Conservation (phyloP, 2,329 filamentous ascomycete species). For the Alternaria ventricosa region DNA sequence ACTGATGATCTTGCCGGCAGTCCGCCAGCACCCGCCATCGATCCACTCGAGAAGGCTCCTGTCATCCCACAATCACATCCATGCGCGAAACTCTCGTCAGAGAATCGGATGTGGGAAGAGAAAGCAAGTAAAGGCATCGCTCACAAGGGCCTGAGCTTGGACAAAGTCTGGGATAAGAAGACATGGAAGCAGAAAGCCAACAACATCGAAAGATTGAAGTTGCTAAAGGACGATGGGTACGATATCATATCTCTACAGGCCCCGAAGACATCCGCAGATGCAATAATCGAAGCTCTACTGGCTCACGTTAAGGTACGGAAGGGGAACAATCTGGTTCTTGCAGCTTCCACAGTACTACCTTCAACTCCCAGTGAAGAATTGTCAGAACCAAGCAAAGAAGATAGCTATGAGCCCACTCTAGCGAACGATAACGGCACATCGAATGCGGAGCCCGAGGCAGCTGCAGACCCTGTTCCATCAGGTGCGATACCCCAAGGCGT, state of each 20-base stretch:
- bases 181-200: constrained; percentile 20
- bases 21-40: neutral
- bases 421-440: neutral
- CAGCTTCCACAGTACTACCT: neutral
- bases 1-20: neutral
- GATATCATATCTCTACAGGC: constrained; percentile 2
- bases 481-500: neutral
- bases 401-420: neutral
- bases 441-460: neutral
- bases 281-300: constrained; percentile 7
- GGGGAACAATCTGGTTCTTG: neutral
- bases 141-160: neutral
- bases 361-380: neutral
- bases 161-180: constrained; percentile 3
- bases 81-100: neutral
- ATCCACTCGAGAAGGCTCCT: neutral
- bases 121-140: neutral
- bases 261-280: neutral
- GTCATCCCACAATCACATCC: neutral
- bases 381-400: neutral
- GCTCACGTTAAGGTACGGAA: constrained; percentile 1
- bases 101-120: neutral
- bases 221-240: constrained; percentile 20
- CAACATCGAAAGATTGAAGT: constrained; percentile 8
- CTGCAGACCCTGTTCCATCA: neutral